Evolutionary conservation across 1,284 basidiomycete genomes (phyloP).

Genomic region (Peniophora sp.): DNA sequence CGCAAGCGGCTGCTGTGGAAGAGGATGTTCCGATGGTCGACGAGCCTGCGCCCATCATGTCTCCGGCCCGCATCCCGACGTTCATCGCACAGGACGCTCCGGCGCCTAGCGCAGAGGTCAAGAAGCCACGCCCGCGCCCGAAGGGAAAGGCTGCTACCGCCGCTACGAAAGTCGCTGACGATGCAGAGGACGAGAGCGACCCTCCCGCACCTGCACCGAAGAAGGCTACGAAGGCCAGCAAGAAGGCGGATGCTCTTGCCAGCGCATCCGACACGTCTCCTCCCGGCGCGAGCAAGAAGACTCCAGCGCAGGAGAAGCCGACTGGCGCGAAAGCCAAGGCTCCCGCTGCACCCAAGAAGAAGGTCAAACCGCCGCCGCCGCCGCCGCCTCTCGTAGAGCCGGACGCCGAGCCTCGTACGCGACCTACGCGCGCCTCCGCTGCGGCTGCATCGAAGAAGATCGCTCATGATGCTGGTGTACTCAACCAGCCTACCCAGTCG

Average conservation of each 20-base stretch:
- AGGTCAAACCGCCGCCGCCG: neutral
- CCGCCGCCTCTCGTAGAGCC: neutral
- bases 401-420: neutral
- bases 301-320: neutral
- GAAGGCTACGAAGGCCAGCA: no score
- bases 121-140: no score
- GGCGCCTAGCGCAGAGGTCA: no score
- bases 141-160: no score
- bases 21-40: no score
- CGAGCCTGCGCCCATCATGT: no score
- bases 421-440: neutral
- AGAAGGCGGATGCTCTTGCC: neutral
- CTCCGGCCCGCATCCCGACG: no score
- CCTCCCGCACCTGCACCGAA: no score
- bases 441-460: conserved; percentile 1
- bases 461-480: neutral
- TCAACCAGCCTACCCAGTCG: neutral
- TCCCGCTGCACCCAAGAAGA: neutral
- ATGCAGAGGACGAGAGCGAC: no score
- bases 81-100: no score
- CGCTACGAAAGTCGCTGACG: no score
- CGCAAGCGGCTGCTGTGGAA: no score
- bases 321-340: neutral
- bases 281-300: neutral
- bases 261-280: neutral